Evolutionary conservation across 345 rosid species (phyloP), one percentile per base, ranked within the genome.

Genomic region (Aquilaria malaccensis): DNA sequence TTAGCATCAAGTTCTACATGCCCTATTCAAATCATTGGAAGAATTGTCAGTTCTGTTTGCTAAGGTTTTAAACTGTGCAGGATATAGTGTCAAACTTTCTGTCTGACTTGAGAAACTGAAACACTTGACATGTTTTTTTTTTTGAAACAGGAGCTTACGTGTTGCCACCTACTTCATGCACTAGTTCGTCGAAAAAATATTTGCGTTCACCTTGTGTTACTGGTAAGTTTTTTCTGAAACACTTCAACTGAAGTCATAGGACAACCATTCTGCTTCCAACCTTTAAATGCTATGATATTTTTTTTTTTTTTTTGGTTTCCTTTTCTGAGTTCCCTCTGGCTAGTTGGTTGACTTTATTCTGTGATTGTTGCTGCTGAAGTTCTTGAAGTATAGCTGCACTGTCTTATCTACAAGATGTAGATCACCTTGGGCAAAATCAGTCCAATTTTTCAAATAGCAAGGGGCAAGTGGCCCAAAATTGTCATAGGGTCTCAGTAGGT

Each of bases 131-230:
- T 50, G 51, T 59, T 43, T 47, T 61, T 22, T 32, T 33, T 62
- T 13, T 58, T 60, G 15, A 56, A 65, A 69, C 85, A 94, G 99
- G 91, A 70, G 47, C 80, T 88, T 37, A 80, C 92, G 47, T 94
- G 99, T 77, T 68, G 72, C 77, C 90, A 88, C 66, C 82, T 94
- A 59, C 82, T 94, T 63, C 90, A 81, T 75, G 77, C 95, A 49
- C 90, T 94, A 53, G 95, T 90, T 72, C 91, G 80, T 50, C 84
- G 81, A 58, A 90, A 85, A 76, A 83, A 79, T 72, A 77, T 88
- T 48, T 83, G 97, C 72, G 56, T 74, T 72, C 90, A 81, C 76
- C 97, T 94, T 77, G 80, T 90, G 69, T 72, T 77, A 54, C 70
- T 94, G 97, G 99, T 94, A 68, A 80, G 97, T 80, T 71, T 37